Evolutionary conservation across 2,329 filamentous ascomycete genomes (phyloP), one percentile per base, ranked within the genome.

Genomic region (Diaporthe citriasiana): DNA sequence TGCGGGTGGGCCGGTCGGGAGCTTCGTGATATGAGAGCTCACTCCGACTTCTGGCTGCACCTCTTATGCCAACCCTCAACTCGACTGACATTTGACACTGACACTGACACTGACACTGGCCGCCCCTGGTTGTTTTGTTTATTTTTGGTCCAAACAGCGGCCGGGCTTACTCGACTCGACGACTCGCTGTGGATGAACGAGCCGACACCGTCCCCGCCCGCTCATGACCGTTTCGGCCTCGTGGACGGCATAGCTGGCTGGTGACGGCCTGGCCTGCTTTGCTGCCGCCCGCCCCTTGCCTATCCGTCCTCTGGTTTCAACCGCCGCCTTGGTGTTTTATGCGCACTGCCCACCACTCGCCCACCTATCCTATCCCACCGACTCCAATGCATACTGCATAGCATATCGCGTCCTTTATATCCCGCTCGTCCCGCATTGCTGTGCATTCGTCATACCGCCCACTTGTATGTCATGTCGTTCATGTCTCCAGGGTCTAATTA

Each of bases 211-310:
- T 57, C 27, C 25, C 50, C 40, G 68, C 27, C 68, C 27, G 47
- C 57, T 71, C 69, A 71, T 71, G 56, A 60, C 69, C 57, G 69
- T 71, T 71, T 71, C 69, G 56, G 56, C 40, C 69, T 30, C 57
- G n/a, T 42, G 57, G 47, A 71, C 47, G 69, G 69, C 56, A 63
- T 71, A 71, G 69, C 69, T 63, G 69, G 69, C 69, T 71, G 42
- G 56, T 40, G 56, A 53, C 56, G 69, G 69, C 69, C 69, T 71
- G 69, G 69, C 69, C 69, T 63, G 47, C 25, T 53, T 50, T 42
- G 45, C 56, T 71, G 56, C 56, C 38, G 69, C 69, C 33, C 45
- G 45, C 69, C 45, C 69, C 47, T 51, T 51, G 27, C 47, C 45
- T 63, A 30, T 53, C 42, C 69, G 56, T 50, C 53, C 33, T 30